phyloP scores from a whole-genome alignment of 2,329 filamentous ascomycete genomes.

The Aspergillus oerlinghausenensis region DNA sequence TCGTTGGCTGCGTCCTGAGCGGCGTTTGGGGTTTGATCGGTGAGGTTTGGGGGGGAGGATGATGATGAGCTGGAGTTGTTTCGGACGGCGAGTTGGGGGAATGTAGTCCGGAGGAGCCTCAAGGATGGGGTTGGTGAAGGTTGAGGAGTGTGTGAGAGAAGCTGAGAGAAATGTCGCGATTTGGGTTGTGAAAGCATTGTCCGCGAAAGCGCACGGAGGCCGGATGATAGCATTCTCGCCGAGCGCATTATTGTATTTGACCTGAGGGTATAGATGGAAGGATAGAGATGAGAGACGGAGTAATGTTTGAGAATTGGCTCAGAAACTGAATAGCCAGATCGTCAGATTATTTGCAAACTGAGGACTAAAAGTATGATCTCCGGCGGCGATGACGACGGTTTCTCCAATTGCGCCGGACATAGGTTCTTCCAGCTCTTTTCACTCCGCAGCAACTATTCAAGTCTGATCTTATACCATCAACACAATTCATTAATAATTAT shows the following conservation, averaged over 20 bases:
- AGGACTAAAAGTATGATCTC: background rate
- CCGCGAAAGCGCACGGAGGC: conserved; percentile 21
- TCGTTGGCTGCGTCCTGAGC: conserved; percentile 29
- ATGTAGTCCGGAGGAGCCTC: conserved; percentile 4
- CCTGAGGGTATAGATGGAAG: background rate
- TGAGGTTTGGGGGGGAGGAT: conserved; percentile 23
- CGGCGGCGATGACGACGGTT: conserved; percentile 13
- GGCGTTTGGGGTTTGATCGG: conserved; percentile 24
- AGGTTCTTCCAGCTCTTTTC: conserved; percentile 21
- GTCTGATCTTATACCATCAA: background rate
- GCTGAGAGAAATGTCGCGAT: conserved; percentile 19
- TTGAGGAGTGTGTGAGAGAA: conserved; percentile 11
- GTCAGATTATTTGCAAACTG: background rate
- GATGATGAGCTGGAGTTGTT: conserved; percentile 30
- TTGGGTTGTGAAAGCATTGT: conserved; percentile 11
- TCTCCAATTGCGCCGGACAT: conserved; percentile 19
- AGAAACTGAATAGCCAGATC: background rate
- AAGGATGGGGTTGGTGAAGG: conserved; percentile 2
- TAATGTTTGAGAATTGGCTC: background rate
- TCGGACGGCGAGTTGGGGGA: conserved; percentile 13
- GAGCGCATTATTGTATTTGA: conserved; percentile 15
- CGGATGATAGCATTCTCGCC: conserved; percentile 12
- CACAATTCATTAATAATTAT: background rate
- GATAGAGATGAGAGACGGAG: background rate
- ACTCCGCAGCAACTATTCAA: conserved; percentile 16